Evolutionary conservation across 257 asterid species (phyloP), one percentile per base, ranked within the genome.

Genomic region (Echium plantagineum): DNA sequence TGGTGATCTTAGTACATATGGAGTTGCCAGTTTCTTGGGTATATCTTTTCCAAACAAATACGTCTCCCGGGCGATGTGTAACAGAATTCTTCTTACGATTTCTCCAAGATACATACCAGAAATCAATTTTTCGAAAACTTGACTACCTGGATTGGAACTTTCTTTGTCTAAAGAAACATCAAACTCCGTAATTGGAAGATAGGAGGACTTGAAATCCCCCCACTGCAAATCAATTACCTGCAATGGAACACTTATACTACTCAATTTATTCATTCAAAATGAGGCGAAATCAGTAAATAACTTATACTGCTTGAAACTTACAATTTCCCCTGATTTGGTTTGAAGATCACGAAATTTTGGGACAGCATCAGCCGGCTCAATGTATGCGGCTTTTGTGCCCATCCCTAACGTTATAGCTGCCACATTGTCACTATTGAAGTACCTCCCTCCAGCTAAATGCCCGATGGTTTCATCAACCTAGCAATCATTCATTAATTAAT

Each of bases 361-460:
- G 31, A 72, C 69, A 4, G 72, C 71, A 62, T 69, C 63, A 30
- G 81, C 69, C 31, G 82, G 63, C 66, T 83, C 90, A 21, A 74
- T 64, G 63, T 81, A 85, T 42, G 86, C 86, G 54, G 77, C 86
- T 63, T 83, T 83, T 0, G 88, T 83, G 20, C 83, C 83, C 94
- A 81, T 72, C 38, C 88, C 94, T 54, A 88, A 72, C 57, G 81
- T 81, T 62, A 88, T 77, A 32, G 94, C 87, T 7, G 87, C 90
- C 10, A 88, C 88, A 61, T 80, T 73, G 28, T 83, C 94, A 74
- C 71, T 73, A 74, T 70, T 83, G 72, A 80, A 83, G 54, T 88
- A 88, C 71, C 86, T 80, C 24, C 86, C 96, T 68, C 94, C 96
- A 17, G 94, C 96, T 65, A 88, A 80, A 75, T 81, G 73, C 54